These are phyloP conservation scores for Cyphellophora attinorum DNA, from an alignment of 2,329 filamentous ascomycete genomes.

Conservation along the genomic window DNA sequence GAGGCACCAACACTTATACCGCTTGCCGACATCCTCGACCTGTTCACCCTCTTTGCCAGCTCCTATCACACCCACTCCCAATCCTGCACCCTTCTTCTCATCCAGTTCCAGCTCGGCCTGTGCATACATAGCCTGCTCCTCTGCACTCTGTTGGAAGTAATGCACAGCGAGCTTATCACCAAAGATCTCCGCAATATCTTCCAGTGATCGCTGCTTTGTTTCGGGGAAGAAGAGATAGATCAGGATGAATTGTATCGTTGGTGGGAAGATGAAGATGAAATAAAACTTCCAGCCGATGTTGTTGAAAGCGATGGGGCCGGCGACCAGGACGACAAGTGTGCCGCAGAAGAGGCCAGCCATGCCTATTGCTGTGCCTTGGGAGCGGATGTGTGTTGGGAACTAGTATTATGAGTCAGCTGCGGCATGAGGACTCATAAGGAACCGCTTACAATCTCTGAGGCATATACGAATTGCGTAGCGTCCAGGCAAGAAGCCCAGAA, in stretches of 20 bases:
- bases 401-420: background rate
- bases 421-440: constrained; percentile 32
- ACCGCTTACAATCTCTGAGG: constrained; percentile 4
- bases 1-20: no score
- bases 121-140: constrained; percentile 16
- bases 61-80: background rate
- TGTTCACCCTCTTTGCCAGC: background rate
- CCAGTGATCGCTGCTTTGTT: constrained; percentile 17
- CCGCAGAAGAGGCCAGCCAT: constrained; percentile 3
- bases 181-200: constrained; percentile 19
- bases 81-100: background rate
- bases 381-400: constrained; percentile 10
- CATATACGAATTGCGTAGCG: constrained; percentile 33
- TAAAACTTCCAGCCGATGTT: constrained; percentile 26
- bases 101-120: background rate
- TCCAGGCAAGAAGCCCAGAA: constrained; percentile 35
- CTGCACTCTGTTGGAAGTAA: constrained; percentile 19
- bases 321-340: constrained; percentile 22
- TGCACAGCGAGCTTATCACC: constrained; percentile 21
- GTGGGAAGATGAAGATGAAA: constrained; percentile 25
- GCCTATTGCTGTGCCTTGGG: constrained; percentile 4
- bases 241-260: constrained; percentile 19
- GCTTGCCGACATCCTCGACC: no score
- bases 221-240: constrained; percentile 25
- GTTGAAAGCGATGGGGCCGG: constrained; percentile 22